A percentile compares a stretch with the other conserved stretches of the same genome.
These are phyloP conservation scores for Rhizoctonia solani DNA, from an alignment of 1,284 basidiomycete species.

Conservation along the genomic window DNA sequence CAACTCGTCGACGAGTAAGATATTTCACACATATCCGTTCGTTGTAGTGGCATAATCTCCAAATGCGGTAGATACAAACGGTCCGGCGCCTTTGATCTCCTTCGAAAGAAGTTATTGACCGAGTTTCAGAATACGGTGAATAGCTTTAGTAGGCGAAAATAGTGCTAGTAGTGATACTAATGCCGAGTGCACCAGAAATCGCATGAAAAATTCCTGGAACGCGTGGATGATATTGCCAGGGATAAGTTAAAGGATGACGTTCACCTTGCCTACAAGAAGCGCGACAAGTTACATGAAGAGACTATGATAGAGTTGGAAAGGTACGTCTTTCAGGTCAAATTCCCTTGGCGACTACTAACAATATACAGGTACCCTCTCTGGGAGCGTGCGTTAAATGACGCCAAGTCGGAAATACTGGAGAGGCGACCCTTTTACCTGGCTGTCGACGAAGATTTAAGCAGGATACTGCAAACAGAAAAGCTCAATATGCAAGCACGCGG, in stretches of 20 bases:
- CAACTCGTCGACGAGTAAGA: constrained; percentile 29
- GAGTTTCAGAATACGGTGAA: constrained; percentile 31
- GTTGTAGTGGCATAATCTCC: neutral
- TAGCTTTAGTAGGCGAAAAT: neutral
- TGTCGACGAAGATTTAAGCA: constrained; percentile 29
- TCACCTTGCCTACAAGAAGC: constrained; percentile 32
- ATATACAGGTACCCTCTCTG: constrained; percentile 21
- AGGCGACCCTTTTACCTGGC: constrained; percentile 20
- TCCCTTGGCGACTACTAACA: neutral
- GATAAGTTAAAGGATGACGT: constrained; percentile 31
- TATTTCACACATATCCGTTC: neutral
- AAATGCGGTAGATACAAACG: constrained; percentile 18
- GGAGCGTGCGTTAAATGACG: constrained; percentile 30
- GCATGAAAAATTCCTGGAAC: constrained; percentile 30
- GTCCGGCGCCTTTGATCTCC: constrained; percentile 26
- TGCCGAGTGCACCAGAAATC: constrained; percentile 10
- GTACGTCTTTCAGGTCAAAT: neutral
- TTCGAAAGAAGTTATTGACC: constrained; percentile 21
- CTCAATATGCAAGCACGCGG: constrained; percentile 24
- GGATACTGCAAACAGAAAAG: constrained; percentile 22
- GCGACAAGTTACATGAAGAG: constrained; percentile 31
- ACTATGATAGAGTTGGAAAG: constrained; percentile 30
- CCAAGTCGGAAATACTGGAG: constrained; percentile 25
- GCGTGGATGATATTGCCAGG: constrained; percentile 28
- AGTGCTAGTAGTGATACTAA: neutral